A percentile compares a stretch with the other conserved stretches of the same genome.
Conservation (phyloP, 768 basidiomycete species). For the Phallus indusiatus region DNA sequence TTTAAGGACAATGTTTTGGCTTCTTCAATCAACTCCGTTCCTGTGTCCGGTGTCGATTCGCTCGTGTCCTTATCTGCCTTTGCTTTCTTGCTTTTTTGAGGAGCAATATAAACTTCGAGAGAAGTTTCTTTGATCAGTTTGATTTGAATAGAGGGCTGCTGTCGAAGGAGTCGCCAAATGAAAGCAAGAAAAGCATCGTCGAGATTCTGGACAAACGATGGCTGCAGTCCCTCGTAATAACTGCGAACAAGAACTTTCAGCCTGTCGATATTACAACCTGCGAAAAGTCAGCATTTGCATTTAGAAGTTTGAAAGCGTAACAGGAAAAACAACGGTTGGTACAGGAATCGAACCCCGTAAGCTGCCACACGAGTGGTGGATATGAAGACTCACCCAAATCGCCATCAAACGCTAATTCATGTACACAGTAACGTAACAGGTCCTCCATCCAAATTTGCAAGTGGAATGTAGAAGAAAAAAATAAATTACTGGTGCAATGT, state of each 20-base stretch:
- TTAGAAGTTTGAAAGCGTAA: neutral
- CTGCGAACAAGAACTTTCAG: slow-evolving; percentile 58
- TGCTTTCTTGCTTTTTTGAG: slow-evolving; percentile 47
- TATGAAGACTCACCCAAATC: slow-evolving; percentile 61
- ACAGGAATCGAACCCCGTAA: slow-evolving; percentile 7
- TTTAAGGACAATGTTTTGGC: slow-evolving; percentile 46
- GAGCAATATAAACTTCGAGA: slow-evolving; percentile 70
- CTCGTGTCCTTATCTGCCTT: slow-evolving; percentile 5
- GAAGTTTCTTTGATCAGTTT: slow-evolving; percentile 49
- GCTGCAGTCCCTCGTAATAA: slow-evolving; percentile 45
- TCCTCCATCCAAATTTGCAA: slow-evolving; percentile 59
- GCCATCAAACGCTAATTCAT: slow-evolving; percentile 84
- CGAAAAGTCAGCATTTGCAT: slow-evolving; percentile 8
- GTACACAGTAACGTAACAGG: slow-evolving; percentile 73
- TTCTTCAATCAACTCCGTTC: slow-evolving; percentile 44
- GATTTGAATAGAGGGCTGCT: slow-evolving; percentile 67
- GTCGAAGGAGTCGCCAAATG: slow-evolving; percentile 72
- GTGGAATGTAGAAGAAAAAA: neutral
- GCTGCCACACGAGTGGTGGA: neutral
- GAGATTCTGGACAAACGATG: slow-evolving; percentile 39
- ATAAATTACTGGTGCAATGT: no score
- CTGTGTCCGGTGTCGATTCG: neutral
- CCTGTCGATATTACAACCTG: slow-evolving; percentile 70
- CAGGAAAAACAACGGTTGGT: slow-evolving; percentile 13
- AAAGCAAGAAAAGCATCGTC: slow-evolving; percentile 74